Base-by-base conservation (phyloP, 179 eudicot species). In the Sideroxylon spinosum region DNA sequence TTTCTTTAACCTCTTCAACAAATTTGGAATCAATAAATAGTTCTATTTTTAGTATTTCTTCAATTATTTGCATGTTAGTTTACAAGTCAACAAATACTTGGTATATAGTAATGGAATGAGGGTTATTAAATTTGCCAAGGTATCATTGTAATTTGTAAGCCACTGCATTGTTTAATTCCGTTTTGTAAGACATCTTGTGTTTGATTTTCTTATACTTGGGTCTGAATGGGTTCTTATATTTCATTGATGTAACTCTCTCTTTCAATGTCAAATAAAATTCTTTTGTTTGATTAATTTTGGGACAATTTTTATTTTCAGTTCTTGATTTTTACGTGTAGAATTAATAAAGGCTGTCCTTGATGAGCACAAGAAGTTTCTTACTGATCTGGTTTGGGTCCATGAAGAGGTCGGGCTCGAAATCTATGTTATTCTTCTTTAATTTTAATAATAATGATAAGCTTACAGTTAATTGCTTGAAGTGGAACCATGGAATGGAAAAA, bases 31-130 rank as follows among this genome's bases (percentile, higher is more conserved):
- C 9, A 72, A 28, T 11, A 13, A 28, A 28, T 52, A 14, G 7
- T 0, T 56, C 29, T 55, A 1, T 17, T 55, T 22, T n/a, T 13
- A 16, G 5, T 25, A 7, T 4, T 16, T n/a, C 0, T 37, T 37
- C 44, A 22, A 75, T 71, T 78, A 52, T 25, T 8, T 49, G 16
- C 79, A 95, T 98, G 99, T 91, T 60, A 97, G 98, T 62, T 91
- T 95, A 82, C 99, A 92, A 86, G 98, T 95, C 9, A 93, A 94
- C 90, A 95, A 86, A 79, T 76, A 82, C 81, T 86, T 95, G 93
- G 98, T 93, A 53, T 86, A 91, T 73, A 92, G 85, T 82, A 97
- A 95, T 87, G 99, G 99, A 29, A 95, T 95, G 96, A 92, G 86
- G 86, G 82, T 93, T 62, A 76, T 94, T 82, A 97, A 93, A 73